Base-by-base conservation (phyloP, 257 asterid genomes). In the Penstemon newberryi region DNA sequence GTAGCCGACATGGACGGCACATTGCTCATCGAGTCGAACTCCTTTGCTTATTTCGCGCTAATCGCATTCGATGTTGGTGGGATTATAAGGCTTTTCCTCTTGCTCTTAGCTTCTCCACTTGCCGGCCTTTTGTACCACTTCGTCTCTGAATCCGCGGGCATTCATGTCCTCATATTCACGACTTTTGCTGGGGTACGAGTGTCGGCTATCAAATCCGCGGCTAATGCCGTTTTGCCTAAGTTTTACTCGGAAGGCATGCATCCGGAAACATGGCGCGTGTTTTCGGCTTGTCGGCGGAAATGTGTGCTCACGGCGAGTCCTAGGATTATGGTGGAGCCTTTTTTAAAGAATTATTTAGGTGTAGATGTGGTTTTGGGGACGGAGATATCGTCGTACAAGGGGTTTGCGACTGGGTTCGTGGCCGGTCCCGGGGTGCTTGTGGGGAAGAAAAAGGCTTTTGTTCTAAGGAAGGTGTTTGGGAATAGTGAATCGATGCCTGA, bases 21-120 rank as follows among this genome's bases (percentile, higher is more conserved):
- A 0, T 65, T 90, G 67, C 89, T 90, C 2, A 60, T 83, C 6
- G 86, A 89, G 3, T 69, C 88, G 0, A 88, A 86, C 61, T 81
- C 92, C 0, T 90, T 90, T 49, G 92, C 92, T 15, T 90, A 88
- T 66, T 90, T 84, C 50, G 97, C 97, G 7, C 69, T 84, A 18
- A 83, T 83, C 0, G 97, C 94, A 1, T 90, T 90, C 53, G 96
- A 87, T 73, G 96, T 77, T n/a, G 97, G 91, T 46, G 90, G 94
- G 5, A 70, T 82, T 5, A 45, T 85, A 18, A 74, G 97, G 61
- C 96, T 88, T 15, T 70, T 90, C 3, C 65, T 88, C 69, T 59
- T 88, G 38, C 79, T 83, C 25, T 70, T 90, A 4, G 77, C 85
- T 3, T 70, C 96, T 38, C 96, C 94, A 0, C 1, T 87, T 0